Evolutionary conservation across 208 protist species (phyloP), one percentile per base, ranked within the genome.

Genomic region (Tetramitus jugosus): DNA sequence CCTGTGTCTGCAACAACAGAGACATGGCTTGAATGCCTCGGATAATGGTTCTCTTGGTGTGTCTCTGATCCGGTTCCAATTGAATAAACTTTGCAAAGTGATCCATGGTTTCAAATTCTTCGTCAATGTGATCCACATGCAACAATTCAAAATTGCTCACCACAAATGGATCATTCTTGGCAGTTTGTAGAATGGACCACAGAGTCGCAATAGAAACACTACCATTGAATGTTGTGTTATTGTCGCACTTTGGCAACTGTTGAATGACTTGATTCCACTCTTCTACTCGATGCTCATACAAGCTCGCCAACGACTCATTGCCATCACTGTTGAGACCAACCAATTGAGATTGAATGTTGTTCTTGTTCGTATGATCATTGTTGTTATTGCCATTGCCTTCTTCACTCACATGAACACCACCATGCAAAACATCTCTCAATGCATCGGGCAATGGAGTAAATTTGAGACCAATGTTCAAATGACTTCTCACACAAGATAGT

Each of bases 1-100:
- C 13, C n/a, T 62, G n/a, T 10, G 56, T 62, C 35, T 62, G 56
- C 35, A 62, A 62, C n/a, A 62, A 62, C n/a, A 62, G 35, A 29
- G 56, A 62, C 56, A 62, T 62, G 56, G 35, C 56, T 33, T 62
- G 56, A 62, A 62, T 29, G 56, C n/a, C 56, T 37, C 56, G 56
- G 35, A 10, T 29, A 62, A 62, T 62, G 10, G 56, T 62, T 17
- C 8, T 10, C 26, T 62, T 62, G 56, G n/a, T 31, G 26, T 62
- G 56, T 7, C 35, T 62, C 0, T 20, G 10, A 37, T 29, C 56
- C n/a, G 56, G 56, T 62, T 20, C n/a, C n/a, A n/a, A 29, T 62
- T 29, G 0, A 62, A 62, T 62, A 29, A 62, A 29, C 10, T 10
- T 31, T 62, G n/a, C 56, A 20, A 62, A 62, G n/a, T 62, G n/a